Percentiles rank a stretch among this genome's conserved stretches.
Evolutionary conservation across 306 rosid species (phyloP).

Genomic region (Nissolia schottii): DNA sequence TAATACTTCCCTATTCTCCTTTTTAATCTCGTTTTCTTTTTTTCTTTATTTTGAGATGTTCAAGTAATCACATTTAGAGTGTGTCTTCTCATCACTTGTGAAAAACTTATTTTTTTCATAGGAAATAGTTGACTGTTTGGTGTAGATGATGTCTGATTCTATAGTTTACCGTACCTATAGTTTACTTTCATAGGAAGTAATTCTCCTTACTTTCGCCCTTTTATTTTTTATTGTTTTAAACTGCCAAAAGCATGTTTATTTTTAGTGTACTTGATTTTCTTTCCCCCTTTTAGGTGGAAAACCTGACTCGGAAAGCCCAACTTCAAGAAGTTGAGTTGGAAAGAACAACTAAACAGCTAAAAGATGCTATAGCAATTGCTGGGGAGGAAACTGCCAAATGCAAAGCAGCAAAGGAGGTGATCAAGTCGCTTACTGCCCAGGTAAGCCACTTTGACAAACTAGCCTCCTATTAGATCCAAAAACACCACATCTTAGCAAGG

Average conservation of each 20-base stretch:
- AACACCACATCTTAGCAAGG: background rate
- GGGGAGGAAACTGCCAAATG: constrained; percentile 88
- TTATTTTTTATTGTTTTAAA: background rate
- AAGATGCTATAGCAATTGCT: constrained; percentile 87
- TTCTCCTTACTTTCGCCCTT: background rate
- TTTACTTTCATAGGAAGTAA: background rate
- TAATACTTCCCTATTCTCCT: background rate
- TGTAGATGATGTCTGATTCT: background rate
- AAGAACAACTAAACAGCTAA: constrained; percentile 85
- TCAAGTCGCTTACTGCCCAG: constrained; percentile 94
- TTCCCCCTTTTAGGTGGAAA: constrained; percentile 64
- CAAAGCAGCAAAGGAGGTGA: constrained; percentile 97
- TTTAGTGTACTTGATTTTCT: constrained; percentile 22
- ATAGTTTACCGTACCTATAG: background rate
- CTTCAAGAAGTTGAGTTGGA: constrained; percentile 91
- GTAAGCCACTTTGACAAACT: constrained; percentile 32
- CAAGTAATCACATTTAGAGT: background rate
- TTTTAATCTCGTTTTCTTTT: background rate
- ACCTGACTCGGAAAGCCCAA: constrained; percentile 78
- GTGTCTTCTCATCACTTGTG: constrained; percentile 5
- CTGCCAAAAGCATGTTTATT: constrained; percentile 2
- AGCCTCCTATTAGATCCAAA: constrained; percentile 6
- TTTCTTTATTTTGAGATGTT: background rate
- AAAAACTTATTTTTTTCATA: background rate
- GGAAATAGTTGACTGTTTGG: background rate